Evolutionary conservation across 2,329 filamentous ascomycete genomes (phyloP).

Genomic region (Pleomassaria siparia): DNA sequence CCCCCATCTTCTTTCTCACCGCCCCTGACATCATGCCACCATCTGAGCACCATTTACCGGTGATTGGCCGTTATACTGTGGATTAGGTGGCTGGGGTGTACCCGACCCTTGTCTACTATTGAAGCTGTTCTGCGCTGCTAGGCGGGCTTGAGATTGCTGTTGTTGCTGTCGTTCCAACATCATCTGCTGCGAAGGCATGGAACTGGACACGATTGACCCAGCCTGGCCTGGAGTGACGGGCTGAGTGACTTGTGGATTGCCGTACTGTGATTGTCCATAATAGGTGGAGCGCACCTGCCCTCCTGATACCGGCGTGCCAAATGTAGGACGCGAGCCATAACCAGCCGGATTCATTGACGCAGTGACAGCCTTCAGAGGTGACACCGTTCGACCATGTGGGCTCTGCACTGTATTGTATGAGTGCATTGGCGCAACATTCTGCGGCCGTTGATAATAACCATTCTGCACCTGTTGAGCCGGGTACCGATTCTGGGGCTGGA

Average conservation of each 20-base stretch:
- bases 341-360: conserved; percentile 25
- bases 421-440: conserved; percentile 34
- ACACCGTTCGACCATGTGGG: conserved; percentile 35
- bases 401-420: conserved; percentile 29
- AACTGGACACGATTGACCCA: conserved; percentile 22
- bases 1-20: not conserved
- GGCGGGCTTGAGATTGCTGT: conserved; percentile 38
- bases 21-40: conserved; percentile 7
- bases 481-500: conserved; percentile 37
- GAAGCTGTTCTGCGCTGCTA: conserved; percentile 40
- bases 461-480: conserved; percentile 29
- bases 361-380: conserved; percentile 39
- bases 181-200: conserved; percentile 30
- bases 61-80: conserved; percentile 23
- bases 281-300: conserved; percentile 37
- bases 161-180: conserved; percentile 39
- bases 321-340: conserved; percentile 25
- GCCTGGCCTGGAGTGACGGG: conserved; percentile 17
- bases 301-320: conserved; percentile 27
- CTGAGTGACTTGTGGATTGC: conserved; percentile 22
- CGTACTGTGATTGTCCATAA: conserved; percentile 33
- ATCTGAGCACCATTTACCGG: conserved; percentile 23
- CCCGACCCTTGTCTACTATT: conserved; percentile 36
- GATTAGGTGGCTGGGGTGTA: conserved; percentile 40
- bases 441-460: conserved; percentile 37